These are phyloP conservation scores for Cytospora piceicola DNA, from an alignment of 2,329 filamentous ascomycete genomes.

Conservation along the genomic window DNA sequence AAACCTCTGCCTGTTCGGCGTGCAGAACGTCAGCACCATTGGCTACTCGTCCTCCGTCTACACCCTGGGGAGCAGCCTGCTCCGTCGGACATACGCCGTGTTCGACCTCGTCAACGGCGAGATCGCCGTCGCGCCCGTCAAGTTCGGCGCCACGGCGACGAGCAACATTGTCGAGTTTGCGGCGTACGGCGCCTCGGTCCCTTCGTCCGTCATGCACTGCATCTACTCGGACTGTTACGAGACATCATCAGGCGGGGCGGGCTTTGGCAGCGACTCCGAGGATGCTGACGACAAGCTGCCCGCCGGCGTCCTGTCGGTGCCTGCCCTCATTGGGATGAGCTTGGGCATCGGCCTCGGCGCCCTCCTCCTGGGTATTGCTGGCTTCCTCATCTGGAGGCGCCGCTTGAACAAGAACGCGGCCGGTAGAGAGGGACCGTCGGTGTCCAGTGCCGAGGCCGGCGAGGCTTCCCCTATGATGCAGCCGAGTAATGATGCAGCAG, in stretches of 20 bases:
- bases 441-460: slow-evolving; percentile 13
- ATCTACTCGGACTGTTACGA: slow-evolving; percentile 17
- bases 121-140: slow-evolving; percentile 39
- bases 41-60: slow-evolving; percentile 20
- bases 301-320: slow-evolving; percentile 13
- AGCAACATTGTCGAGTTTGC: slow-evolving; percentile 37
- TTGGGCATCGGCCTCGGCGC: slow-evolving; percentile 21
- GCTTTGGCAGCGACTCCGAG: background rate
- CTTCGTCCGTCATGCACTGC: slow-evolving; percentile 35
- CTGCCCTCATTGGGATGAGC: slow-evolving; percentile 23
- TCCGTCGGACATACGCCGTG: slow-evolving; percentile 41
- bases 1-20: slow-evolving; percentile 38
- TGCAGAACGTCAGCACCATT: slow-evolving; percentile 35
- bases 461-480: background rate
- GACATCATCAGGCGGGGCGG: background rate
- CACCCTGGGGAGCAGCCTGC: slow-evolving; percentile 35
- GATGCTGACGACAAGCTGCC: background rate
- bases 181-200: slow-evolving; percentile 35
- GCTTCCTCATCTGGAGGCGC: slow-evolving; percentile 24
- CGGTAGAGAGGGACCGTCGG: slow-evolving; percentile 6
- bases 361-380: slow-evolving; percentile 11
- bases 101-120: slow-evolving; percentile 41
- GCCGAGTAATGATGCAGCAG: background rate
- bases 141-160: slow-evolving; percentile 31
- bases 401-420: slow-evolving; percentile 23